Evolutionary conservation across 768 basidiomycete genomes (phyloP).

Genomic region (Phallus indusiatus): DNA sequence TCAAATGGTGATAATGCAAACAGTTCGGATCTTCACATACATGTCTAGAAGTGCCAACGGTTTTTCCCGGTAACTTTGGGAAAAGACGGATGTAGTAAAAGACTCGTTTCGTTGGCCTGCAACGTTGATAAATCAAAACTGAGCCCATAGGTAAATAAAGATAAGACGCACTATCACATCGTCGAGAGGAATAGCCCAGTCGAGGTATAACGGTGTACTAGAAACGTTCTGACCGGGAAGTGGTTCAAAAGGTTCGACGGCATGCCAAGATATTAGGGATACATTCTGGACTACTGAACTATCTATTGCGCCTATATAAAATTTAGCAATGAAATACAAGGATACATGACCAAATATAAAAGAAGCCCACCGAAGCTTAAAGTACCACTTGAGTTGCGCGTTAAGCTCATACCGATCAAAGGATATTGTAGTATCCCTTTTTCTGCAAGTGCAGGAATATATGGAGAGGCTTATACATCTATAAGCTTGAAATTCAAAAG

Average conservation of each 20-base stretch:
- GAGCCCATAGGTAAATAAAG: not conserved
- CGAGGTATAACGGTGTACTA: conserved; percentile 60
- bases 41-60: conserved; percentile 63
- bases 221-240: conserved; percentile 34
- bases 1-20: not conserved
- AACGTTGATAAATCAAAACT: not conserved
- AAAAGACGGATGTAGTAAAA: conserved; percentile 57
- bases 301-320: conserved; percentile 64
- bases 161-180: conserved; percentile 38
- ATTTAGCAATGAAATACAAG: not conserved
- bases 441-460: conserved; percentile 53
- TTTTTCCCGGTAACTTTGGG: conserved; percentile 40
- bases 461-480: conserved; percentile 47
- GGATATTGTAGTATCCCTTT: conserved; percentile 63
- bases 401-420: conserved; percentile 62
- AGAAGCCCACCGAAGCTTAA: conserved; percentile 47
- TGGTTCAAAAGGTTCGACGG: conserved; percentile 66
- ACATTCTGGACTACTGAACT: conserved; percentile 52
- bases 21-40: conserved; percentile 31
- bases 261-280: conserved; percentile 60
- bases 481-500: not conserved
- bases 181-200: conserved; percentile 61
- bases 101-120: conserved; percentile 46
- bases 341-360: not conserved
- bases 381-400: conserved; percentile 48